phyloP scores from a whole-genome alignment of 352 stramenopile species.

The Pythium graminicola region DNA sequence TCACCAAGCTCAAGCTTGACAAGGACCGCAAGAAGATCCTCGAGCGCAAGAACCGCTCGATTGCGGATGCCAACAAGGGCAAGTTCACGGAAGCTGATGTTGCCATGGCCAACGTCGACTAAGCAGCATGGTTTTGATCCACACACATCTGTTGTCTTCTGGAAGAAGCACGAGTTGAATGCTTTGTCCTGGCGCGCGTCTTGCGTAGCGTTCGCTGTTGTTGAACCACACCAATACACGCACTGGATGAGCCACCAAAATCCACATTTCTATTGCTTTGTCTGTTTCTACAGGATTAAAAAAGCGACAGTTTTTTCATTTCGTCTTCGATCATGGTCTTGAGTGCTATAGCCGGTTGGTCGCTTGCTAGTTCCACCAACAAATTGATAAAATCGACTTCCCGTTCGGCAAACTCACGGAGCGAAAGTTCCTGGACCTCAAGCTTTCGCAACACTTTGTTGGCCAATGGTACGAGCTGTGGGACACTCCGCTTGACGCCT shows the following conservation, averaged over 20 bases:
- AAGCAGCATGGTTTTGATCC: slow-evolving; percentile 29
- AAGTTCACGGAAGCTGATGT: slow-evolving; percentile 89
- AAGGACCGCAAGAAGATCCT: slow-evolving; percentile 99
- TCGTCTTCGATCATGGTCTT: slow-evolving; percentile 68
- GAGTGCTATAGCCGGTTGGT: slow-evolving; percentile 52
- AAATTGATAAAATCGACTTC: slow-evolving; percentile 81
- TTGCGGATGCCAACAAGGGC: slow-evolving; percentile 74
- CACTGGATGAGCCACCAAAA: slow-evolving; percentile 21
- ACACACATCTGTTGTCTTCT: slow-evolving; percentile 5
- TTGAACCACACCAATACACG: slow-evolving; percentile 14
- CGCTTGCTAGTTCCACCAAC: slow-evolving; percentile 66
- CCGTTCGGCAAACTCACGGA: slow-evolving; percentile 64
- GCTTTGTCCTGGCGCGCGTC: slow-evolving; percentile 13
- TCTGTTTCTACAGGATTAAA: not conserved
- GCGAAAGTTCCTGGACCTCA: slow-evolving; percentile 63
- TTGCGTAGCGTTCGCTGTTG: not conserved
- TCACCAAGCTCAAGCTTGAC: slow-evolving; percentile 99
- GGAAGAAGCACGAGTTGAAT: slow-evolving; percentile 4
- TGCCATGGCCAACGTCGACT: slow-evolving; percentile 86
- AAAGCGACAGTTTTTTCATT: slow-evolving; percentile 43
- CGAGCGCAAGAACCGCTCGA: slow-evolving; percentile 95
- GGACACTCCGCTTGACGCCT: slow-evolving; percentile 53
- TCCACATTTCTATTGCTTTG: not conserved
- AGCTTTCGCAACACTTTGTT: slow-evolving; percentile 66
- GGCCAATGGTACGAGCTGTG: slow-evolving; percentile 56